A percentile compares a stretch with the other conserved stretches of the same genome.
Conservation (phyloP, 768 basidiomycete genomes). For the Sarcodon aspratus region DNA sequence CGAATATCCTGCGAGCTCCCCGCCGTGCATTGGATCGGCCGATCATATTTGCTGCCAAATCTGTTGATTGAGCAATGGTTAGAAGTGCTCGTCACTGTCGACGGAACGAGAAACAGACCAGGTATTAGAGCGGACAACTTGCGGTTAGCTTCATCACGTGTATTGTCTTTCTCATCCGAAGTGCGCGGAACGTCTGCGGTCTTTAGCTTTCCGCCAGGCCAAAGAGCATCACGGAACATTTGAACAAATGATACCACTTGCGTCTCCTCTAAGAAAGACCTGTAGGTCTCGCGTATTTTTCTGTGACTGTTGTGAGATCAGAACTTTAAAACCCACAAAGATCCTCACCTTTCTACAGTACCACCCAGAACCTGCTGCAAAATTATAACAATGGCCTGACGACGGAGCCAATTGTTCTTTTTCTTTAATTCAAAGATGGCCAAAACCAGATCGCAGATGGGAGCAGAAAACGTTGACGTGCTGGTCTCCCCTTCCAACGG, state of each 20-base stretch:
- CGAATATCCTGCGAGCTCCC: constrained; percentile 86
- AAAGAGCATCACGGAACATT: constrained; percentile 63
- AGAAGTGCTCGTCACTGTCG: neutral
- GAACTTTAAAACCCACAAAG: constrained; percentile 2
- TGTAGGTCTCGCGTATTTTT: constrained; percentile 77
- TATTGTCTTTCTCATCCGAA: constrained; percentile 66
- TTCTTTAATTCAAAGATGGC: constrained; percentile 93
- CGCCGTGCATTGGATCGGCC: constrained; percentile 92
- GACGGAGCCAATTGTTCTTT: constrained; percentile 91
- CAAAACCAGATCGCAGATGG: constrained; percentile 88
- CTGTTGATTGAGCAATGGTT: constrained; percentile 26
- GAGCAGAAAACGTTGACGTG: constrained; percentile 80
- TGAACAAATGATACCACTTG: constrained; percentile 57
- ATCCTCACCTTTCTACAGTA: constrained; percentile 82
- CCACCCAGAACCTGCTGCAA: constrained; percentile 92
- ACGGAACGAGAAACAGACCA: constrained; percentile 31
- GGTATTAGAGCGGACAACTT: constrained; percentile 89
- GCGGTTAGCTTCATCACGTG: constrained; percentile 78
- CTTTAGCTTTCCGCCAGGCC: constrained; percentile 77
- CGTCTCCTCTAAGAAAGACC: constrained; percentile 51
- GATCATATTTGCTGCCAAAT: constrained; percentile 95
- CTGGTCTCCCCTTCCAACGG: constrained; percentile 83
- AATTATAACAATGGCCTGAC: constrained; percentile 94
- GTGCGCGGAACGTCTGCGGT: constrained; percentile 54
- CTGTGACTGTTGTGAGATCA: constrained; percentile 25